Evolutionary conservation across 2,329 filamentous ascomycete species (phyloP), one percentile per base, ranked within the genome.

Genomic region (Torrubiellomyces zombiae): DNA sequence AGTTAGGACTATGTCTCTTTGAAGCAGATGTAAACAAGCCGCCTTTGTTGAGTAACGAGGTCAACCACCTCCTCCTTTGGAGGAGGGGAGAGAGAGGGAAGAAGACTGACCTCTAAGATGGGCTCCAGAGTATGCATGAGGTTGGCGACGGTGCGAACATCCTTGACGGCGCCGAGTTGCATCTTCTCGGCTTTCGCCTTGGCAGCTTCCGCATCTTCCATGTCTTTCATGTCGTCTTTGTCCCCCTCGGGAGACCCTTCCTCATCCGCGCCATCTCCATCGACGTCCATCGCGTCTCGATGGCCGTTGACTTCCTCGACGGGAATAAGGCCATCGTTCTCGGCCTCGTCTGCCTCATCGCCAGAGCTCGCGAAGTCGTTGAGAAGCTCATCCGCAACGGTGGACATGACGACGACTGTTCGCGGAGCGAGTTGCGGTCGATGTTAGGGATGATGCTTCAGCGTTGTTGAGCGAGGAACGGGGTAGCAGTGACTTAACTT

Each of bases 331-430:
- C 54, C 55, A 35, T 63, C 56, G 29, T 67, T 58, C 23, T 63
- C 59, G 16, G 68, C 59, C 18, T 70, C 68, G 32, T 75, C 75
- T 18, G 65, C 69, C 39, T 89, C 80, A 26, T 81, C 81, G 25
- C 74, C 82, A 5, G 74, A 80, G 44, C 44, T 50, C 7, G 45
- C 51, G 29, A 55, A 53, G 28, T 91, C 81, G 43, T 89, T 80
- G 39, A 95, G 63, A 8, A 98, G 67, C 48, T 95, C 86, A 43
- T 95, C 85, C 33, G 81, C 86, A 34, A 91, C 66, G 21, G 82
- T 91, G 48, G 86, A 82, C 83, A 94, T 91, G 26, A 32, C 50
- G 42, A 29, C 28, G 34, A 29, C 21, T 30, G 31, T 23, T 11
- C 10, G 18, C n/a, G 18, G 14, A 26, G 16, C n/a, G n/a, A n/a